Evolutionary conservation across 2,329 filamentous ascomycete species (phyloP), one percentile per base, ranked within the genome.

Genomic region (Fusarium coicis): DNA sequence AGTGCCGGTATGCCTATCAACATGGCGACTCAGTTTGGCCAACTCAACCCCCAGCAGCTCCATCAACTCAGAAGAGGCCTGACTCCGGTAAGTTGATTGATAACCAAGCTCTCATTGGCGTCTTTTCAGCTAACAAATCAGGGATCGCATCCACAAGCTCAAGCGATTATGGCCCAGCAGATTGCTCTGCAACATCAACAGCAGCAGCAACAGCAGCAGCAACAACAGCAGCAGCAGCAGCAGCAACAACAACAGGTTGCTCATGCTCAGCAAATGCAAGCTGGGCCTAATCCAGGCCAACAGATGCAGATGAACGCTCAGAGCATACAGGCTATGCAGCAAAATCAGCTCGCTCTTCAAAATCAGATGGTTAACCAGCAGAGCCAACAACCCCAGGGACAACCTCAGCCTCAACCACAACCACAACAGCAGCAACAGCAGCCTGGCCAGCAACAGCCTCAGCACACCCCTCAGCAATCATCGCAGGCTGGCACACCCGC

Each of bases 1-100:
- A 85, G 84, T 39, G 79, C 84, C 26, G 80, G 84, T 23, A 87
- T 89, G 75, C 87, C 84, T 40, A 88, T 91, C 79, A 85, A 84
- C 7, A 87, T 90, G 80, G 69, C 37, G 19, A 21, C 64, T 21
- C 85, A 80, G 75, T 85, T 90, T 77, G 87, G 81, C 43, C 81
- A 80, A 76, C 85, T 90, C 78, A 88, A 81, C 52, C 82, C 81
- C 28, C 86, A 87, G 66, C 88, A 89, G 75, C 80, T 88, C 39
- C 83, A 86, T 50, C 85, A 87, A 49, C 84, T 90, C 75, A 82
- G 87, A 40, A 54, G 70, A 82, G 82, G 58, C 73, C 75, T 53
- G 81, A 84, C 44, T 57, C 84, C 85, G 61, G 85, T 88, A 72
- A 82, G 83, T 76, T 40, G 26, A 60, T 52, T 36, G 28, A 60